Conservation (phyloP, 495 filamentous ascomycete species). For the Staphylotrichum longicolle region DNA sequence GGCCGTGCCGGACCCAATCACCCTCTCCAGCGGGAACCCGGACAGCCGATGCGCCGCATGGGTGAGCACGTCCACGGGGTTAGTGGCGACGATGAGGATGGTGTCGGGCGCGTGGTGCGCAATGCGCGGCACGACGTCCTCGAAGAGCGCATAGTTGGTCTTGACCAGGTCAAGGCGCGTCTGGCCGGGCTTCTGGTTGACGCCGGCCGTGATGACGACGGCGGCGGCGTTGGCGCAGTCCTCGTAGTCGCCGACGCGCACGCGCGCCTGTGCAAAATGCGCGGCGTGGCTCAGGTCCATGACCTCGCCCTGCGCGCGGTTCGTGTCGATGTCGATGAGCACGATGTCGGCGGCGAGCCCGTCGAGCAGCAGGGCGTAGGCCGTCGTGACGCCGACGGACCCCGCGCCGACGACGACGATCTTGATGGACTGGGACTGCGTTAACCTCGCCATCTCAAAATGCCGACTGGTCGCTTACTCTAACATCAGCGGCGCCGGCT, state of each 20-base stretch:
- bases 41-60: conserved; percentile 30
- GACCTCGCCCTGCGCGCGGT: conserved; percentile 38
- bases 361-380: conserved; percentile 52
- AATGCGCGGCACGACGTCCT: conserved; percentile 30
- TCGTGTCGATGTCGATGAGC: conserved; percentile 37
- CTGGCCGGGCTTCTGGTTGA: conserved; percentile 38
- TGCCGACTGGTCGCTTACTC: background rate
- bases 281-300: conserved; percentile 41
- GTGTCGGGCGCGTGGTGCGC: conserved; percentile 31
- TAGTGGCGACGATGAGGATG: conserved; percentile 35
- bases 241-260: conserved; percentile 34
- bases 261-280: conserved; percentile 37
- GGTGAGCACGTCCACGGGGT: conserved; percentile 38
- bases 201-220: conserved; percentile 49
- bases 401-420: conserved; percentile 33
- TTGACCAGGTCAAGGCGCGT: conserved; percentile 33
- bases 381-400: conserved; percentile 53
- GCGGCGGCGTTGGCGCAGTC: conserved; percentile 52
- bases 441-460: too few species aligned
- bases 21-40: conserved; percentile 31
- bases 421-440: conserved; percentile 25
- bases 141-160: conserved; percentile 34
- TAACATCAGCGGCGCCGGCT: background rate
- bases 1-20: conserved; percentile 37
- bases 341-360: conserved; percentile 54